Percentiles rank a stretch among this genome's conserved stretches.
These are phyloP conservation scores for Arctium minus DNA, from an alignment of 129 eudicot genomes.

Conservation along the genomic window DNA sequence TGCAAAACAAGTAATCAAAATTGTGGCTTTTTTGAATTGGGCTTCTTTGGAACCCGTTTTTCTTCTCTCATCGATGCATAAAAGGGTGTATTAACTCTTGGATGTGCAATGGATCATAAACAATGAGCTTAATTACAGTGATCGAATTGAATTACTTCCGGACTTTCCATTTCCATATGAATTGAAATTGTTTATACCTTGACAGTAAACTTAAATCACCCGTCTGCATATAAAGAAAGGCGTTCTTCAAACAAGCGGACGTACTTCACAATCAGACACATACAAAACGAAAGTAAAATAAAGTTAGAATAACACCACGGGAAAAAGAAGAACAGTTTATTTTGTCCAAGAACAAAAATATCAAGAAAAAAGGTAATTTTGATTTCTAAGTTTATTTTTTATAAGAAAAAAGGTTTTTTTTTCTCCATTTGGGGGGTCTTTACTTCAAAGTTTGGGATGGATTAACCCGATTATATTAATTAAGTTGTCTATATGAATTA, in stretches of 20 bases:
- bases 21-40: not conserved
- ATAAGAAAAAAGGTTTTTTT: not conserved
- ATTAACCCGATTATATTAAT: too few relatives aligned
- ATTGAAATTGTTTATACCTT: conserved; percentile 20
- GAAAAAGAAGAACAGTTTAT: not conserved
- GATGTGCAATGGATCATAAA: too few relatives aligned
- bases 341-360: not conserved
- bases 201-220: conserved; percentile 62
- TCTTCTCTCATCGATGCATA: not conserved
- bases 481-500: too few relatives aligned
- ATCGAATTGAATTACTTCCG: not conserved
- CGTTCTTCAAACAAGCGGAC: conserved; percentile 36
- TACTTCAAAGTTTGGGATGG: too few relatives aligned
- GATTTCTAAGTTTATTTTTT: not conserved
- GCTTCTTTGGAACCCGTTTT: not conserved
- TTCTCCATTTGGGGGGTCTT: not conserved
- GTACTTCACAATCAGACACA: conserved; percentile 33
- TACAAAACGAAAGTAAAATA: not conserved
- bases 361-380: not conserved
- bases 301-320: not conserved
- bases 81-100: not conserved
- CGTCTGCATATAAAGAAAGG: conserved; percentile 38
- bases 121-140: too few relatives aligned
- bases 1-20: not conserved
- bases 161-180: not conserved